phyloP scores from a whole-genome alignment of 495 filamentous ascomycete genomes.

The Neurospora hispaniola region DNA sequence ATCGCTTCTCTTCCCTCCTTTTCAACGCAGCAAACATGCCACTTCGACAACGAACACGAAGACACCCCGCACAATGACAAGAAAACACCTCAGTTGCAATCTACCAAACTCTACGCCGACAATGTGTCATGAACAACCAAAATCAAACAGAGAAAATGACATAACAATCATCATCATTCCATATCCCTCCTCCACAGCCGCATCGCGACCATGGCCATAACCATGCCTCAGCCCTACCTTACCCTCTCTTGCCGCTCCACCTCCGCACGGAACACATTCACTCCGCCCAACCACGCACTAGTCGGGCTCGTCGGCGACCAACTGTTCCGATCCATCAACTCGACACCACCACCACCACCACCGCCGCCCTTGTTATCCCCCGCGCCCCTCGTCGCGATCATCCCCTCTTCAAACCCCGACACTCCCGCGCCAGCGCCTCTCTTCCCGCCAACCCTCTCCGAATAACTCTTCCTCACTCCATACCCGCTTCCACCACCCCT shows the following conservation, averaged over 20 bases:
- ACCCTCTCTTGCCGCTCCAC: slow-evolving; percentile 20
- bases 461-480: slow-evolving; percentile 16
- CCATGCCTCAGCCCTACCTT: slow-evolving; percentile 4
- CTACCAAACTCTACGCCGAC: background rate
- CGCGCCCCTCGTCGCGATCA: too few species aligned
- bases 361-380: too few species aligned
- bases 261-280: slow-evolving; percentile 28
- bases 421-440: background rate
- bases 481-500: slow-evolving; percentile 13
- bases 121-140: background rate
- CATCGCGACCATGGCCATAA: background rate
- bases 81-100: background rate
- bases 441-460: slow-evolving; percentile 8
- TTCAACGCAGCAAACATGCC: background rate
- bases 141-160: too few species aligned
- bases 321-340: slow-evolving; percentile 24
- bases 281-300: background rate
- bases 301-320: slow-evolving; percentile 19
- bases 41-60: background rate
- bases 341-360: slow-evolving; percentile 6
- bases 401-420: background rate
- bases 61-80: background rate
- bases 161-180: too few species aligned
- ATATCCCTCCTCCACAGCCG: background rate
- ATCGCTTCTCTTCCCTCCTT: background rate